Percentiles rank a stretch among this genome's conserved stretches.
These are phyloP conservation scores for Cladosporium cucumerinum DNA, from an alignment of 2,329 filamentous ascomycete genomes.

Conservation along the genomic window DNA sequence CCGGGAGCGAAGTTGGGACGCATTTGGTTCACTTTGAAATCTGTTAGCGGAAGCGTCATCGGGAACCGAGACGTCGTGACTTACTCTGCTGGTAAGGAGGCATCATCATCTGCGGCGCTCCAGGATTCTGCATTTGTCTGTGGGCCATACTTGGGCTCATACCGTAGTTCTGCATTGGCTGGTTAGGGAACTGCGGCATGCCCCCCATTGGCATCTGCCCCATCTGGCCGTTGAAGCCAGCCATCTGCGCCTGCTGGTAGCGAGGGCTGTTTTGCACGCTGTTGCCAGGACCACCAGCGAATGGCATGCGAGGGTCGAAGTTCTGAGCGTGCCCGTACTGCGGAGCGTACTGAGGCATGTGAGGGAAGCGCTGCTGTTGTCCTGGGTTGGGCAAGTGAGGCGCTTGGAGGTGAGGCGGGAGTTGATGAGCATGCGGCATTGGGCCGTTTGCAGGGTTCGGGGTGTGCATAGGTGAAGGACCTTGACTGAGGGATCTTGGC, in stretches of 20 bases:
- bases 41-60: neutral
- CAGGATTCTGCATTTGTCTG: slow-evolving; percentile 27
- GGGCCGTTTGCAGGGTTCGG: slow-evolving; percentile 58
- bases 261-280: slow-evolving; percentile 79
- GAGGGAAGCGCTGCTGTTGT: slow-evolving; percentile 74
- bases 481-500: slow-evolving; percentile 53
- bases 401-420: slow-evolving; percentile 79
- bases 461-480: slow-evolving; percentile 63
- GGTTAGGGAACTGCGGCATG: slow-evolving; percentile 60
- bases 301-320: slow-evolving; percentile 78
- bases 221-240: slow-evolving; percentile 50
- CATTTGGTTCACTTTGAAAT: slow-evolving; percentile 35
- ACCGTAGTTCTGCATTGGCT: slow-evolving; percentile 68
- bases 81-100: slow-evolving; percentile 26
- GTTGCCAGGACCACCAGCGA: slow-evolving; percentile 72
- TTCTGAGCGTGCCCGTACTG: slow-evolving; percentile 66
- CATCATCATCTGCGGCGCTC: slow-evolving; percentile 28
- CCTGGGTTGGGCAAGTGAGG: slow-evolving; percentile 66
- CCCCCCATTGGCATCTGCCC: slow-evolving; percentile 27
- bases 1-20: slow-evolving; percentile 23
- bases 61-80: slow-evolving; percentile 51
- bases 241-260: slow-evolving; percentile 56
- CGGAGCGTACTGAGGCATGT: slow-evolving; percentile 26
- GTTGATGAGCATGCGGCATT: slow-evolving; percentile 76
- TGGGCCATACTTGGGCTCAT: slow-evolving; percentile 63